Evolutionary conservation across 169 alveolate genomes (phyloP).

Genomic region (Eimeria praecox): DNA sequence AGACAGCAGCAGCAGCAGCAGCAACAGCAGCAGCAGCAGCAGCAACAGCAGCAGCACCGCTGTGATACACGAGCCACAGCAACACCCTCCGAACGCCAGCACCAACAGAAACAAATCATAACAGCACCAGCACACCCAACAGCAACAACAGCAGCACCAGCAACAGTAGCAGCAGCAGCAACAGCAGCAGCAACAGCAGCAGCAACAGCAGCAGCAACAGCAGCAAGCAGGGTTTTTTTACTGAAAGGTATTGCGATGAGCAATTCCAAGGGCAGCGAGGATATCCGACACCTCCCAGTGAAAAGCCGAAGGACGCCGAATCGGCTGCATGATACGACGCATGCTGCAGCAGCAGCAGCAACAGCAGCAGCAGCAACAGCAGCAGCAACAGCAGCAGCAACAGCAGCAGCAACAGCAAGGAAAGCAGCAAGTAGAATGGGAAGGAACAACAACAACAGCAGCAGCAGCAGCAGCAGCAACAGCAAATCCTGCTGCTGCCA

Average conservation of each 20-base stretch:
- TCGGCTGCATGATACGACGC: conserved; percentile 88
- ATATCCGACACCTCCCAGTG: conserved; percentile 92
- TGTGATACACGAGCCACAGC: neutral
- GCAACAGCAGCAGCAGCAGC: conserved; percentile 11
- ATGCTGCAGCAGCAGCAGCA: conserved; percentile 84
- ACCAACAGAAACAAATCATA: neutral
- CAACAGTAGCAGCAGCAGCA: neutral
- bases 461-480: conserved; percentile 2
- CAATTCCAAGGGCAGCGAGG: conserved; percentile 87
- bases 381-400: neutral
- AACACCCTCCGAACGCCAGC: neutral
- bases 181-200: no score
- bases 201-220: neutral
- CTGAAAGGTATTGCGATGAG: conserved; percentile 90
- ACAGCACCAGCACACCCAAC: neutral
- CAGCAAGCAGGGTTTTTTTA: conserved; percentile 9
- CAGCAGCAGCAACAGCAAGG: neutral
- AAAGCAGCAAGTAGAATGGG: no score
- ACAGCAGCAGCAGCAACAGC: neutral
- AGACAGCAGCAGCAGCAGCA: conserved; percentile 30
- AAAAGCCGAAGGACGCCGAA: conserved; percentile 88
- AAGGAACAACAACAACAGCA: neutral
- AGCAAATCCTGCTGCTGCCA: neutral
- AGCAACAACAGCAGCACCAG: no score
- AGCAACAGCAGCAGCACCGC: neutral